A percentile compares a stretch with the other conserved stretches of the same genome.
phyloP scores from a whole-genome alignment of 441 rosid species.

The Syzygium malaccense region DNA sequence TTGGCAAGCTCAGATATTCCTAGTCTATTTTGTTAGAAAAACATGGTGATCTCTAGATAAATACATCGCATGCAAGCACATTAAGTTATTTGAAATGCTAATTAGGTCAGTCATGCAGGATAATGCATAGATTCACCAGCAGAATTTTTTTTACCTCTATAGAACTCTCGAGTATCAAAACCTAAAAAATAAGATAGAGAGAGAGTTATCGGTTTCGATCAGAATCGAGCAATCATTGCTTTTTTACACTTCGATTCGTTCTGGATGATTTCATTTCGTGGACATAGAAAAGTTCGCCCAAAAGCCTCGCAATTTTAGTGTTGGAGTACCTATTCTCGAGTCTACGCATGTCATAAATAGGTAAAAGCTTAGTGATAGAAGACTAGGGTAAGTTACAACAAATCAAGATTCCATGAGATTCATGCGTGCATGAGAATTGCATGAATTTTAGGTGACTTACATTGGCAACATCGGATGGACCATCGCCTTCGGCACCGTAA shows the following conservation, averaged over 20 bases:
- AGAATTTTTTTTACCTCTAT: no score
- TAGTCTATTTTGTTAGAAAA: not conserved
- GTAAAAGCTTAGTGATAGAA: not conserved
- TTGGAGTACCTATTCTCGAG: not conserved
- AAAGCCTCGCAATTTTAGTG: not conserved
- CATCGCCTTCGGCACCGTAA: not conserved
- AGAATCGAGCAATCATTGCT: not conserved
- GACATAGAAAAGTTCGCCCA: rapidly evolving
- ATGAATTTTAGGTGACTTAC: not conserved
- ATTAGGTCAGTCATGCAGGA: not conserved
- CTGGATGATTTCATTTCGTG: not conserved
- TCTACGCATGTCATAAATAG: not conserved
- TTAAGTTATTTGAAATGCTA: not conserved
- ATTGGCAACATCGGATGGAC: not conserved
- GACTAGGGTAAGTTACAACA: not conserved
- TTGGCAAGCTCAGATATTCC: not conserved
- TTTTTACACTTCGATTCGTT: not conserved
- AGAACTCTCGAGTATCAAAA: not conserved
- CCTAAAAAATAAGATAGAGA: not conserved
- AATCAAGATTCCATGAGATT: no score
- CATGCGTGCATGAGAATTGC: not conserved
- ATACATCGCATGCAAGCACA: not conserved
- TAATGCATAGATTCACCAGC: no score
- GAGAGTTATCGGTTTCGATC: not conserved
- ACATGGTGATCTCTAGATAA: not conserved